Percentiles rank a stretch among this genome's conserved stretches.
phyloP scores from a whole-genome alignment of 345 rosid species.

The Clarkia xantiana region DNA sequence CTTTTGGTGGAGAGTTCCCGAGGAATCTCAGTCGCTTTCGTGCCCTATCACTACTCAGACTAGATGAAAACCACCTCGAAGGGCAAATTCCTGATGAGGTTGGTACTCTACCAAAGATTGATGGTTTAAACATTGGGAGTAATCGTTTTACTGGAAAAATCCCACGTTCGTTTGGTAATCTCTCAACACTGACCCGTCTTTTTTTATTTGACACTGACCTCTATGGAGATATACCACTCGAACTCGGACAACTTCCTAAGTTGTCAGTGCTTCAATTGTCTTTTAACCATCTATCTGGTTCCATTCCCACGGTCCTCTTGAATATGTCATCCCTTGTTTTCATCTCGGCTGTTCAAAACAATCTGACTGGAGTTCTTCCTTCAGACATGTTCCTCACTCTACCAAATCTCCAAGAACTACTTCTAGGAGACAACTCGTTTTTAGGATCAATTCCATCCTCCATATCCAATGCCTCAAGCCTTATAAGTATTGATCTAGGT shows the following conservation, averaged over 20 bases:
- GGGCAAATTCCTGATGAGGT: conserved; percentile 11
- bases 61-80: background rate
- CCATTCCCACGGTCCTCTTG: conserved; percentile 14
- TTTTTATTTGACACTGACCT: conserved; percentile 5
- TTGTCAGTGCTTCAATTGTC: conserved; percentile 7
- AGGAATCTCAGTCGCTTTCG: conserved; percentile 5
- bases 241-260: conserved; percentile 11
- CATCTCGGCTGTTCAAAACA: conserved; percentile 13
- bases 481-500: background rate
- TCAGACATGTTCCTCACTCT: conserved; percentile 7
- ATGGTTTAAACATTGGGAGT: background rate
- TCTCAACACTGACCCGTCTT: conserved; percentile 3
- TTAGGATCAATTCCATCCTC: background rate
- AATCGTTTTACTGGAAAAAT: conserved; percentile 10
- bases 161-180: conserved; percentile 9
- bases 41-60: background rate
- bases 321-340: conserved; percentile 14
- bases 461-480: conserved; percentile 5
- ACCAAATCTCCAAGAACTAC: background rate
- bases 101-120: conserved; percentile 4
- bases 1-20: no score
- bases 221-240: conserved; percentile 10
- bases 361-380: conserved; percentile 14
- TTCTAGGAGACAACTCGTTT: background rate
- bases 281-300: conserved; percentile 16